Conservation (phyloP, 2,329 filamentous ascomycete genomes). For the Corynespora cassiicola region DNA sequence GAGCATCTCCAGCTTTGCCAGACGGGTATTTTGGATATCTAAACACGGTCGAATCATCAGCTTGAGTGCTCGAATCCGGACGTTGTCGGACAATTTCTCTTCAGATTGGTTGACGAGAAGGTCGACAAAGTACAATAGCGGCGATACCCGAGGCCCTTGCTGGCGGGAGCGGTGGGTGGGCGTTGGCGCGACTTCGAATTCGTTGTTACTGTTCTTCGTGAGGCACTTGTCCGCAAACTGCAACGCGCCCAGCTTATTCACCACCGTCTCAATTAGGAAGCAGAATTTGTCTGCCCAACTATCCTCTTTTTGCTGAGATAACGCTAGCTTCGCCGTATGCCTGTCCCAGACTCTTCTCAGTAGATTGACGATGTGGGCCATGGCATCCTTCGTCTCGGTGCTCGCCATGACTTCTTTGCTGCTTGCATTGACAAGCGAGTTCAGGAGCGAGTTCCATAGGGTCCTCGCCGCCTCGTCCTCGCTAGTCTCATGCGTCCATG, state of each 20-base stretch:
- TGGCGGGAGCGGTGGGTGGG: slow-evolving; percentile 65
- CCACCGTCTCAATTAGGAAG: slow-evolving; percentile 58
- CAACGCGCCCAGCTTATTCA: slow-evolving; percentile 57
- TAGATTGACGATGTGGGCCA: slow-evolving; percentile 74
- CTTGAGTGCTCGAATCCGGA: slow-evolving; percentile 46
- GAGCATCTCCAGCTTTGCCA: slow-evolving; percentile 46
- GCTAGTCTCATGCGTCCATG: slow-evolving; percentile 50
- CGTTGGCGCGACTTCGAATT: slow-evolving; percentile 68
- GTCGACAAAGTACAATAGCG: slow-evolving; percentile 70
- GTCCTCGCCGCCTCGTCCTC: slow-evolving; percentile 58
- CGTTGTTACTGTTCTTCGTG: slow-evolving; percentile 61
- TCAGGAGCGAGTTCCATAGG: slow-evolving; percentile 69
- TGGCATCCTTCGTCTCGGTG: slow-evolving; percentile 79
- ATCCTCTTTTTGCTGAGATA: slow-evolving; percentile 40
- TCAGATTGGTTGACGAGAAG: slow-evolving; percentile 59
- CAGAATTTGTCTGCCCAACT: slow-evolving; percentile 58
- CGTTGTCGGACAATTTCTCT: slow-evolving; percentile 47
- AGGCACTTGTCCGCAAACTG: slow-evolving; percentile 59
- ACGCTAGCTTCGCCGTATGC: slow-evolving; percentile 50
- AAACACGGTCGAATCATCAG: slow-evolving; percentile 67
- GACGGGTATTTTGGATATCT: slow-evolving; percentile 42
- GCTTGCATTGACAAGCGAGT: slow-evolving; percentile 70
- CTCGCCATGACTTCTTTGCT: slow-evolving; percentile 90
- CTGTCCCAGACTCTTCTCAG: slow-evolving; percentile 73
- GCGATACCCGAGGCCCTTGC: slow-evolving; percentile 60